These are phyloP conservation scores for Xylariaceae sp. DNA, from an alignment of 2,329 filamentous ascomycete species.

Conservation along the genomic window DNA sequence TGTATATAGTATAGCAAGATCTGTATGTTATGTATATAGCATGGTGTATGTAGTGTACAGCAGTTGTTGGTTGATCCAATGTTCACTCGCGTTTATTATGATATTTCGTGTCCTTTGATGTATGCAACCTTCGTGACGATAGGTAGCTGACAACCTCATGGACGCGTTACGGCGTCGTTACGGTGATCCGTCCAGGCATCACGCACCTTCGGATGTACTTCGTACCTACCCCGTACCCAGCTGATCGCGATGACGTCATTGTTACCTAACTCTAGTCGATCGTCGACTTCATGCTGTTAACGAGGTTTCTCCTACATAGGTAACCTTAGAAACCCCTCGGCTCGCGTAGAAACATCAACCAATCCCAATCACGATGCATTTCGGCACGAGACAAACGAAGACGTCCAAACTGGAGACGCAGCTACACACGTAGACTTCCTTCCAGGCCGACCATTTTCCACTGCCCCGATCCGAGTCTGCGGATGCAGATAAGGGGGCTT, in stretches of 20 bases:
- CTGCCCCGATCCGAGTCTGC: background rate
- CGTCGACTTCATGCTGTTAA: background rate
- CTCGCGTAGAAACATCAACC: background rate
- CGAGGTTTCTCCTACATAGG: background rate
- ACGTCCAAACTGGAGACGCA: background rate
- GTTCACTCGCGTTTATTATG: too few species aligned
- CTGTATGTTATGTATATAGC: too few species aligned
- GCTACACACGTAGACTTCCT: background rate
- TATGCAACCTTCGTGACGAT: too few species aligned
- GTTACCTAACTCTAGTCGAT: background rate
- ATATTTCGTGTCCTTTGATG: too few species aligned
- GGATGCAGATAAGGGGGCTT: background rate
- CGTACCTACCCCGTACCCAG: too few species aligned
- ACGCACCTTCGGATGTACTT: too few species aligned
- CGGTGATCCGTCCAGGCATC: too few species aligned
- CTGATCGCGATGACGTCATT: constrained; percentile 5
- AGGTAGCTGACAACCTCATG: too few species aligned
- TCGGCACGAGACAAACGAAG: background rate
- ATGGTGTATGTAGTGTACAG: too few species aligned
- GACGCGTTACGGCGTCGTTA: too few species aligned
- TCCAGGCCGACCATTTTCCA: background rate
- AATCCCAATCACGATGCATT: background rate
- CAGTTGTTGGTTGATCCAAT: too few species aligned
- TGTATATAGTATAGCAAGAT: constrained; percentile 10
- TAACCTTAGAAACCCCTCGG: background rate